Evolutionary conservation across 257 asterid species (phyloP).

Genomic region (Solanum appendiculatum): DNA sequence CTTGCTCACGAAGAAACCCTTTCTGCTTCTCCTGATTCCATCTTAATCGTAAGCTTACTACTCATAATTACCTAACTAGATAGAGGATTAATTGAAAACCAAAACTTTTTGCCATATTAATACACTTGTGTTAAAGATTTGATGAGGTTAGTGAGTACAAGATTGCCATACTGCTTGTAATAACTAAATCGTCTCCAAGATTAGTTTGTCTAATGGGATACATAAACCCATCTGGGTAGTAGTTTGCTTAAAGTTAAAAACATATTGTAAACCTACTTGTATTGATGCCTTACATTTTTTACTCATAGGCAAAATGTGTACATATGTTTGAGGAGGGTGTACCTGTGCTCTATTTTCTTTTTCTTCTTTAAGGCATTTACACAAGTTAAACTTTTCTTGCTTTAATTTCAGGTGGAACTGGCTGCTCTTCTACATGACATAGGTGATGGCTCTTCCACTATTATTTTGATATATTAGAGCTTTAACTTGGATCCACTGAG

Average conservation of each 20-base stretch:
- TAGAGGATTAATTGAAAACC: neutral
- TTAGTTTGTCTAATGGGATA: neutral
- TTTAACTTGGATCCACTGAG: neutral
- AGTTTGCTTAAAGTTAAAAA: neutral
- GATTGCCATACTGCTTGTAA: neutral
- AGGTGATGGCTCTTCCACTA: conserved; percentile 31
- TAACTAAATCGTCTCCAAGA: neutral
- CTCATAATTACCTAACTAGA: neutral
- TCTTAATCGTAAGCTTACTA: conserved; percentile 32
- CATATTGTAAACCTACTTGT: neutral
- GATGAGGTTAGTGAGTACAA: neutral
- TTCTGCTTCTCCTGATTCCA: conserved; percentile 41
- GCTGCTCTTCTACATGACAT: conserved; percentile 96
- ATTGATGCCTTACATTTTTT: no score
- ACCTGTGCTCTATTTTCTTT: neutral
- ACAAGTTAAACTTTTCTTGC: conserved; percentile 1
- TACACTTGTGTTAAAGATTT: neutral
- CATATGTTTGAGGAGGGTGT: neutral
- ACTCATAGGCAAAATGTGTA: neutral
- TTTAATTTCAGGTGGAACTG: conserved; percentile 66
- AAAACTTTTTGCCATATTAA: neutral
- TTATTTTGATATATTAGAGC: neutral
- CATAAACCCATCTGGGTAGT: neutral
- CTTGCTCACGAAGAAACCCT: conserved; percentile 73
- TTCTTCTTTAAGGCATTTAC: neutral